phyloP scores from a whole-genome alignment of 768 basidiomycete species.

The Lyophyllum atratum region DNA sequence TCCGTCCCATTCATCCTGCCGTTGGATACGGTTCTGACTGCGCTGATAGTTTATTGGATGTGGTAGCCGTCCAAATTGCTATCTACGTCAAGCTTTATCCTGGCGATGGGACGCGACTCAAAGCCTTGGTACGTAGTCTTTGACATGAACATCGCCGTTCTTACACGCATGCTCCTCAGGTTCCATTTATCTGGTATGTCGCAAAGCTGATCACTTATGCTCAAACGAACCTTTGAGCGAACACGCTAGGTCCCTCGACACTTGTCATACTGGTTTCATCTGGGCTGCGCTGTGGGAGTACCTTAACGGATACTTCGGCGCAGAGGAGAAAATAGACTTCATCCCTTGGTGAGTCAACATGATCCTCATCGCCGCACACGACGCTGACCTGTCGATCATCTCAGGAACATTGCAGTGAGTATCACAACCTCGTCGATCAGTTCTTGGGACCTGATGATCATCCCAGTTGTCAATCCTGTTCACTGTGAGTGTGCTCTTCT shows the following conservation, averaged over 20 bases:
- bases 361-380: neutral
- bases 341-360: constrained; percentile 36
- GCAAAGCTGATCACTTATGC: neutral
- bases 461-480: constrained; percentile 21
- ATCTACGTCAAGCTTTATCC: constrained; percentile 25
- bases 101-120: constrained; percentile 10
- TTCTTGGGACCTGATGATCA: neutral
- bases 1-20: constrained; percentile 10
- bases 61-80: constrained; percentile 21
- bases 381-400: neutral
- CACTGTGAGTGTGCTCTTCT: constrained; percentile 20
- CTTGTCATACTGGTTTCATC: constrained; percentile 37
- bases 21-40: neutral
- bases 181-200: constrained; percentile 17
- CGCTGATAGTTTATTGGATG: constrained; percentile 19
- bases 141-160: neutral
- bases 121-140: constrained; percentile 13
- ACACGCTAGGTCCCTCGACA: constrained; percentile 35
- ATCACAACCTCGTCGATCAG: neutral
- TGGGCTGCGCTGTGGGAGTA: constrained; percentile 42
- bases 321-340: constrained; percentile 23
- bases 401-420: constrained; percentile 20
- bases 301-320: constrained; percentile 34
- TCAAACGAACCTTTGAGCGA: neutral
- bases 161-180: constrained; percentile 4